Base-by-base conservation (phyloP, 140 eudicot species). In the Erigeron philadelphicus region DNA sequence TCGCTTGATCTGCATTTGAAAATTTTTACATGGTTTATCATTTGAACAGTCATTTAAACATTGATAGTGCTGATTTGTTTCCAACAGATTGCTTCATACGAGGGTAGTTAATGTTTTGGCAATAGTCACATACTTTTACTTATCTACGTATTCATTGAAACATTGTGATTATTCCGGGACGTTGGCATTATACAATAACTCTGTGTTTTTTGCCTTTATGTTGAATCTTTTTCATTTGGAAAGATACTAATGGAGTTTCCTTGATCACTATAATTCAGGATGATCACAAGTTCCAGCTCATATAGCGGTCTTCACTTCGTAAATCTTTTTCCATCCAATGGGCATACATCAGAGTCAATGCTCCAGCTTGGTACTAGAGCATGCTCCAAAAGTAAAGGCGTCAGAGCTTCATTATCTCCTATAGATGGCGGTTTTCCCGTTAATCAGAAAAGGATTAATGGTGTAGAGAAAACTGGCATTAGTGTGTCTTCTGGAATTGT, bases 401-500 rank as follows among this genome's bases (percentile, higher is more conserved):
- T 79, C 40, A 69, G 73, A 74, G 83, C 80, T 63, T 57, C 83
- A 19, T 38, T 68, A 11, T 42, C 49, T 16, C 80, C 84, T 46
- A 62, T 60, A 54, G 83, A 75, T 48, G 81, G 69, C 10, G 35
- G 81, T 6, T 77, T 77, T 68, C 63, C 59, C 52, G 40, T 75
- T 25, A 77, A 74, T 50, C 69, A 57, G 50, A 72, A 73, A 69
- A 73, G 77, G 17, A 43, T 63, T 38, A 75, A 78, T 47, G 70
- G 72, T 31, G 76, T 64, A 23, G 77, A 75, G 46, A 72, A 70
- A 46, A 79, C 72, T 18, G 74, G 78, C 25, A 75, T 82, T 73
- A 73, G 75, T 72, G 58, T 70, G 18, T 67, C 89, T 25, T 62
- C 80, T 65, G 89, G 85, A 70, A 70, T 86, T 72, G 84, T 80